Percentiles rank a stretch among this genome's conserved stretches.
Conservation (phyloP, 2,329 filamentous ascomycete species). For the Pleomassaria siparia region DNA sequence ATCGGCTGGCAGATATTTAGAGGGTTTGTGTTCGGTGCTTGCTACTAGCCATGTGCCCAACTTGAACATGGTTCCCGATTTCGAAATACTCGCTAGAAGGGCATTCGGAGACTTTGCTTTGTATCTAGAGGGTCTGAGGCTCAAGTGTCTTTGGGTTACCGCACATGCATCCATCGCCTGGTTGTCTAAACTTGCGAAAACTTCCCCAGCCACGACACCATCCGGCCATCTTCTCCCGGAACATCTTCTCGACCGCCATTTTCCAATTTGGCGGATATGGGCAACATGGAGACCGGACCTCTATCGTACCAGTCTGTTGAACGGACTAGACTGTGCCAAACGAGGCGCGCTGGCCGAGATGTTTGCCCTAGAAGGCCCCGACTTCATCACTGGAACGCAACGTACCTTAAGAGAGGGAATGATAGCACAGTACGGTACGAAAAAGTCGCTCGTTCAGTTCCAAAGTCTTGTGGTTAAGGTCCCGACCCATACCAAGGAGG, state of each 20-base stretch:
- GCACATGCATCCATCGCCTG: slow-evolving; percentile 25
- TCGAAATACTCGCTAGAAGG: slow-evolving; percentile 20
- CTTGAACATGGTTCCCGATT: slow-evolving; percentile 25
- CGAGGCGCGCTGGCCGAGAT: slow-evolving; percentile 24
- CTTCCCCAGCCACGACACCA: slow-evolving; percentile 9
- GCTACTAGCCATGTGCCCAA: slow-evolving; percentile 13
- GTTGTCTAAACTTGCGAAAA: slow-evolving; percentile 18
- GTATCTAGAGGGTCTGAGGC: slow-evolving; percentile 28
- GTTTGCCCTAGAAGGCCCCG: slow-evolving; percentile 33
- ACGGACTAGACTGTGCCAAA: slow-evolving; percentile 14
- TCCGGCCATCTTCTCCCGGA: slow-evolving; percentile 17
- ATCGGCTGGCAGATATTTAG: slow-evolving; percentile 27
- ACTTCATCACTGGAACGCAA: slow-evolving; percentile 21
- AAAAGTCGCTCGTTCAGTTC: slow-evolving; percentile 17
- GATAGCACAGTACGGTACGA: slow-evolving; percentile 19
- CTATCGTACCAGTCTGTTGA: slow-evolving; percentile 14
- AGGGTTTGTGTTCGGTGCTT: slow-evolving; percentile 24
- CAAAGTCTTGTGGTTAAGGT: slow-evolving; percentile 24
- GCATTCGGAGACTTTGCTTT: slow-evolving; percentile 23
- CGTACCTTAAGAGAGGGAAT: slow-evolving; percentile 26
- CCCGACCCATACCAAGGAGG: slow-evolving; percentile 17
- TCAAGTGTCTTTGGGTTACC: slow-evolving; percentile 24
- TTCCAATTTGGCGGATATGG: slow-evolving; percentile 34
- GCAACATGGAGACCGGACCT: slow-evolving; percentile 31
- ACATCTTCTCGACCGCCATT: slow-evolving; percentile 27